A percentile compares a stretch with the other conserved stretches of the same genome.
These are phyloP conservation scores for Evernia prunastri DNA, from an alignment of 495 filamentous ascomycete genomes.

Conservation along the genomic window DNA sequence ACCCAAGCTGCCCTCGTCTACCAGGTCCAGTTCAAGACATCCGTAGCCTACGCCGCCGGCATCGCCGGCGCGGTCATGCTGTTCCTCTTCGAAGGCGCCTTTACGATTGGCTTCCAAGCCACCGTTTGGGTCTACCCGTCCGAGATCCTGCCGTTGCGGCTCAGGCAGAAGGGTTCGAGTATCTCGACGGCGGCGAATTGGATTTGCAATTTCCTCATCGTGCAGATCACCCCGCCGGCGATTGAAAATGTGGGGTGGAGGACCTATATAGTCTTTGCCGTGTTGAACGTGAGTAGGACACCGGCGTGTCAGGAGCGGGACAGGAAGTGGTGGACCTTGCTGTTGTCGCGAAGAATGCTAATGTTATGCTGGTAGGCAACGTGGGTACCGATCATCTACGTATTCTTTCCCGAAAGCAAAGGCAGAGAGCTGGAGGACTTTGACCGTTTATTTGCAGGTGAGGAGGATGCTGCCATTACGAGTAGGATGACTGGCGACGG, in stretches of 20 bases:
- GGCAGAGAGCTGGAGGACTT: constrained; percentile 44
- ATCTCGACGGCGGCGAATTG: constrained; percentile 31
- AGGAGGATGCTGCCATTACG: constrained; percentile 9
- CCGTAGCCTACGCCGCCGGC: constrained; percentile 12
- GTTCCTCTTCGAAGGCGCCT: constrained; percentile 30
- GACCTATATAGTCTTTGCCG: constrained; percentile 46
- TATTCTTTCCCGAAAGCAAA: constrained; percentile 42
- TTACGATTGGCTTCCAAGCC: constrained; percentile 29
- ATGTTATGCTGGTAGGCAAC: not conserved
- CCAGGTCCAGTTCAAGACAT: constrained; percentile 22
- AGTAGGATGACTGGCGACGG: not conserved
- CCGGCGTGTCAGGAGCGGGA: not conserved
- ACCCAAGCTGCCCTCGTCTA: constrained; percentile 25
- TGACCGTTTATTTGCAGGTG: constrained; percentile 41
- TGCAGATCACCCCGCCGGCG: constrained; percentile 44
- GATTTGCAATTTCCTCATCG: constrained; percentile 38
- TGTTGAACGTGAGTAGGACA: constrained; percentile 31
- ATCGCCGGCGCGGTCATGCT: constrained; percentile 26
- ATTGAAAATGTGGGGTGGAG: constrained; percentile 42
- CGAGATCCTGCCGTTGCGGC: constrained; percentile 30
- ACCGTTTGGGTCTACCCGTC: constrained; percentile 35
- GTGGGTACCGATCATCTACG: constrained; percentile 34
- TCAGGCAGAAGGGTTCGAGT: constrained; percentile 30
- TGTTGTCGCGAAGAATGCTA: not conserved
- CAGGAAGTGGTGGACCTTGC: not conserved